phyloP scores from a whole-genome alignment of 345 rosid genomes.

The Populus tremula region DNA sequence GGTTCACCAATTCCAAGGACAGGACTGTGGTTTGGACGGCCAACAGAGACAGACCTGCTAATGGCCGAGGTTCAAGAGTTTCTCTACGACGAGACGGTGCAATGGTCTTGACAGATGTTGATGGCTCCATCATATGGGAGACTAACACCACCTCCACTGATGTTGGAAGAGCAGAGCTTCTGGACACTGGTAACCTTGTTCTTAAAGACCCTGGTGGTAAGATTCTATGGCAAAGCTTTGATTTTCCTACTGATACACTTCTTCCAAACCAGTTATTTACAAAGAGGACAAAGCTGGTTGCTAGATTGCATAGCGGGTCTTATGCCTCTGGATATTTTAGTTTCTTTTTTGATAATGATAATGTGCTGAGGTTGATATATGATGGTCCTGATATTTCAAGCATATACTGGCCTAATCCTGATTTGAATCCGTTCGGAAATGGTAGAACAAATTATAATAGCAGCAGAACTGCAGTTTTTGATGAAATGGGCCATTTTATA shows the following conservation, averaged over 20 bases:
- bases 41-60: slow-evolving; percentile 30
- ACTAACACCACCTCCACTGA: neutral
- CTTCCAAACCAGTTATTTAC: neutral
- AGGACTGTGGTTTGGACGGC: slow-evolving; percentile 37
- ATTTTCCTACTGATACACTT: slow-evolving; percentile 3
- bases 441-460: slow-evolving; percentile 10
- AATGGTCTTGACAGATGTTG: slow-evolving; percentile 27
- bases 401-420: slow-evolving; percentile 10
- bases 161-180: slow-evolving; percentile 34
- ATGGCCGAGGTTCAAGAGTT: slow-evolving; percentile 29
- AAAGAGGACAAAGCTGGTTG: neutral
- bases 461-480: slow-evolving; percentile 7
- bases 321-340: slow-evolving; percentile 1
- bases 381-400: slow-evolving; percentile 13
- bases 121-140: neutral
- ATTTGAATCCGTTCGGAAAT: neutral
- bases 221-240: slow-evolving; percentile 6
- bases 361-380: slow-evolving; percentile 6
- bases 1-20: slow-evolving; percentile 20
- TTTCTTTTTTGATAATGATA: slow-evolving; percentile 9
- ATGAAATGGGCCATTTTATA: slow-evolving; percentile 1
- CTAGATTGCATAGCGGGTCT: neutral
- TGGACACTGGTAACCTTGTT: slow-evolving; percentile 17
- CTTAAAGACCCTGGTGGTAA: neutral
- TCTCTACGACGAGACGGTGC: slow-evolving; percentile 8